Base-by-base conservation (phyloP, 345 rosid species). In the Gossypium thurberi region DNA sequence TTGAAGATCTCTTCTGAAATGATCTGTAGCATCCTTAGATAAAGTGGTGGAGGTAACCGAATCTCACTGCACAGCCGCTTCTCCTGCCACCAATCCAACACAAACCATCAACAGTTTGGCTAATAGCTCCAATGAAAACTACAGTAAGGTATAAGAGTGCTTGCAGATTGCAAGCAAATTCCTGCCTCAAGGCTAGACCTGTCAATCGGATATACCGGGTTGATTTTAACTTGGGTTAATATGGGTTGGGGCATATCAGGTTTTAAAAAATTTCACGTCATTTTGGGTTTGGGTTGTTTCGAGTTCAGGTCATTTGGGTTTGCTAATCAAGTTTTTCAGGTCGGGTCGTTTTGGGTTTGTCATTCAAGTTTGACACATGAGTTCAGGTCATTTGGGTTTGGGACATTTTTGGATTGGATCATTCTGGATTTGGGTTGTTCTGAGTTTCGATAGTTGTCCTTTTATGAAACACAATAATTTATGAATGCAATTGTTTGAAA, bases 1-100 rank as follows among this genome's bases (percentile, higher is more conserved):
- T 80, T 84, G 79, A 95, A 89, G 73, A 95, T 85, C 79, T 91
- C 91, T 72, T 84, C 78, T 2, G 97, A 82, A 77, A 92, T 88
- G 20, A 88, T 82, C 78, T 95, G 97, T 75, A 84, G 98, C 94
- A 95, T 92, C 78, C 80, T 87, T 17, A 95, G 94, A 81, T 91
- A 95, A 4, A 86, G 78, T 1, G 95, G 90, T 4, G 98, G 91
- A 37, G 92, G 85, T 67, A 95, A 66, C 83, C 88, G 86, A 42
- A 81, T 82, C 81, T 92, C 99, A 0, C 77, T 74, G 77, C 98
- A 95, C 3, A 92, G 80, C 58, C 88, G 90, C 82, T 91, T 95
- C 89, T 95, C 98, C 98, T 95, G 94, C 81, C 75, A 74, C 48
- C 44, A 53, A 74, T 77, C 65, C 51, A 2, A 50, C 23, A 72